Evolutionary conservation across 2,329 filamentous ascomycete species (phyloP), one percentile per base, ranked within the genome.

Genomic region (Pyricularia sp.): DNA sequence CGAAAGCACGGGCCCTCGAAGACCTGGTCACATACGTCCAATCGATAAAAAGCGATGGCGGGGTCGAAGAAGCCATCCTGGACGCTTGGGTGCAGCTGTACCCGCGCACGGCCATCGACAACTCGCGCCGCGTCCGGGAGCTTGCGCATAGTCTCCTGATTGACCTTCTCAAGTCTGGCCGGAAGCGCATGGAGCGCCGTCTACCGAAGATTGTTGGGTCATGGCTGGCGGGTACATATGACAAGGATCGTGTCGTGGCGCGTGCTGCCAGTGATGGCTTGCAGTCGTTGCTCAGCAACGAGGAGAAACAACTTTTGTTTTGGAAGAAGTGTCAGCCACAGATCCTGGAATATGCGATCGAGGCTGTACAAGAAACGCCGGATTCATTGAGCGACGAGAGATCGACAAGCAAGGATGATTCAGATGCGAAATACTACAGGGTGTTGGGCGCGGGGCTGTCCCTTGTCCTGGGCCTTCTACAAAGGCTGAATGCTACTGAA

Each of bases 1-100:
- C 94, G 49, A 96, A 96, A 74, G 83, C 88, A 8, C 96, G 93
- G 74, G 93, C 91, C 0, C 79, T 99, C 31, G 93, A 97, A 70
- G 93, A 97, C 64, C 77, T 99, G 24, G 81, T 91, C 62, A 74
- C 82, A 40, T 83, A 89, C 72, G 79, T 90, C 53, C 80, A 82
- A 68, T 57, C 44, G n/a, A 33, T 16, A 31, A 30, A 81, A 67
- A 71, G 80, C 65, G 78, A 82, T 69, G 84, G 82, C 30, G 88
- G 86, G 35, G 78, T 89, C 22, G 92, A 97, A 71, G 90, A 96
- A 70, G 81, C 87, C 12, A 77, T 97, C n/a, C 77, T 97, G 65
- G 89, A 94, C 70, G 89, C 90, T 72, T 97, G 93, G 93, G 90
- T 90, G 68, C 88, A 89, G 79, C 78, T 96, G 65, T 99, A 96